Evolutionary conservation across 225 moss, liverwort and hornwort species (phyloP).

Genomic region (Bryoerythrophyllum caledonicum): DNA sequence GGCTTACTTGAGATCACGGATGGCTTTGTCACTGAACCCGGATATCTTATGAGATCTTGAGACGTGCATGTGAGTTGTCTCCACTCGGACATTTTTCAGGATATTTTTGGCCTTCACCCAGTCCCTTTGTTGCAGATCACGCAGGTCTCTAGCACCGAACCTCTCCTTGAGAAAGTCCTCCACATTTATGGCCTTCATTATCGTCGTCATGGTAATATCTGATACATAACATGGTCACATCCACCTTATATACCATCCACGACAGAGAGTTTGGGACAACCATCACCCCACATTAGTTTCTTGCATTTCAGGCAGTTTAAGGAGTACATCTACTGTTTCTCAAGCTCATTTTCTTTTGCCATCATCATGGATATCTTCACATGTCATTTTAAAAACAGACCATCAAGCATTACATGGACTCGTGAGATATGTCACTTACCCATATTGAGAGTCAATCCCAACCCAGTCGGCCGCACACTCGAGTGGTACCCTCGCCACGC

Average conservation of each 20-base stretch:
- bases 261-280: background rate
- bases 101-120: slow-evolving; percentile 67
- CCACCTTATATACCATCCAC: background rate
- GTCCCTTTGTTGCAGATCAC: slow-evolving; percentile 36
- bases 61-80: slow-evolving; percentile 53
- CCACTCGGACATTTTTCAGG: slow-evolving; percentile 66
- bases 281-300: background rate
- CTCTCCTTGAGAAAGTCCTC: slow-evolving; percentile 56
- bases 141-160: slow-evolving; percentile 49
- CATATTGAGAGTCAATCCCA: slow-evolving; percentile 66
- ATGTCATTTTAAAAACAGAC: no score
- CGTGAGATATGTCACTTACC: slow-evolving; percentile 24
- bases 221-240: background rate
- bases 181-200: slow-evolving; percentile 70
- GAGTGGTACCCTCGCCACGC: slow-evolving; percentile 85
- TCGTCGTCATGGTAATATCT: slow-evolving; percentile 83
- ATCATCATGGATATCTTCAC: no score
- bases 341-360: no score
- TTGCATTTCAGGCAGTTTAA: no score
- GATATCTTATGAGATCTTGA: slow-evolving; percentile 64
- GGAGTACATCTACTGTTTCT: no score
- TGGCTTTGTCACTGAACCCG: slow-evolving; percentile 64
- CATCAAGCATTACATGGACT: background rate
- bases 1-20: slow-evolving; percentile 53
- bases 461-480: slow-evolving; percentile 64